phyloP scores from a whole-genome alignment of 306 rosid genomes.

The Begonia fuchsioides region DNA sequence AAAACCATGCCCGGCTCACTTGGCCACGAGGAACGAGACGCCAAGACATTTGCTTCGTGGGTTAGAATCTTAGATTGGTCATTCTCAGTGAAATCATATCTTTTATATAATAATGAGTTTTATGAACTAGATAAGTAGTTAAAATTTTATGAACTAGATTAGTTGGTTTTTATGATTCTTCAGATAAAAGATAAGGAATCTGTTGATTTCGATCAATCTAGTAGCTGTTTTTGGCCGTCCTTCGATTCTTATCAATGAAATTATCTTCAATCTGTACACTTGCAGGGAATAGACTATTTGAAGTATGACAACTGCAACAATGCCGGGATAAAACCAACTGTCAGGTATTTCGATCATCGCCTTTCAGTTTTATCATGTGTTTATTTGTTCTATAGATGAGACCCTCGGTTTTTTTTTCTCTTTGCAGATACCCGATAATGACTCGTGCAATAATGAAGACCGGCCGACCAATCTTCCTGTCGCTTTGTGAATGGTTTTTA shows the following conservation, averaged over 20 bases:
- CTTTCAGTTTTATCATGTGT: neutral
- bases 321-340: conserved; percentile 58
- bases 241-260: neutral
- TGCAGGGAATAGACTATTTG: conserved; percentile 87
- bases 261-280: neutral
- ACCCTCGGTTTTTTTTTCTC: neutral
- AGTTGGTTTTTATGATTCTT: no score
- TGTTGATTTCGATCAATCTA: neutral
- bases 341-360: conserved; percentile 25
- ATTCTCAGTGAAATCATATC: no score
- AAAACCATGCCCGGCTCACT: conserved; percentile 86
- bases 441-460: conserved; percentile 71
- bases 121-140: no score
- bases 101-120: no score
- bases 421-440: conserved; percentile 65
- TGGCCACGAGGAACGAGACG: conserved; percentile 85
- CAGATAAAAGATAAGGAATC: no score
- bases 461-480: conserved; percentile 72
- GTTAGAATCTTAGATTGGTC: conserved; percentile 13
- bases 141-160: no score
- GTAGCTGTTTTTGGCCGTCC: neutral
- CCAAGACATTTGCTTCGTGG: conserved; percentile 82
- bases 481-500: conserved; percentile 83
- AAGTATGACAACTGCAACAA: conserved; percentile 79
- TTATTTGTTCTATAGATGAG: neutral